Evolutionary conservation across 2,329 filamentous ascomycete species (phyloP), one percentile per base, ranked within the genome.

Genomic region (Achaetomium macrosporum): DNA sequence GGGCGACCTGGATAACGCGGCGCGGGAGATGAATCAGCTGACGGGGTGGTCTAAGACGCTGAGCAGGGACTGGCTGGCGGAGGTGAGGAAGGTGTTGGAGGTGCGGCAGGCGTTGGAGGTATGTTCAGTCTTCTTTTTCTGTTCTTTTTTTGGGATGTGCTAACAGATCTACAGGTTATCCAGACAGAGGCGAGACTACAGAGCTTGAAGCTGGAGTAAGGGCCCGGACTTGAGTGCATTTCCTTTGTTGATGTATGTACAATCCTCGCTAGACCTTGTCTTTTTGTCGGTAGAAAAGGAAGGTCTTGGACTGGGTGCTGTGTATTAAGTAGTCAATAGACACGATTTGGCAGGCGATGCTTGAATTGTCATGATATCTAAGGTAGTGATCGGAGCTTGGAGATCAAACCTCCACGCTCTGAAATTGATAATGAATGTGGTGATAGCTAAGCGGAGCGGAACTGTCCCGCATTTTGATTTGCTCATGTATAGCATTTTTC

Each of bases 71-170:
- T 99, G 93, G 93, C 73, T 99, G 61, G 80, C 79, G 48, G 93
- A 99, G 76, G 88, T 90, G 57, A 83, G 93, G 68, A 87, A 90
- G 73, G 89, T 95, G 59, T 76, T 99, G 65, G 93, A 99, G 74
- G 93, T 97, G 59, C 85, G 88, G 73, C 93, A 99, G 74, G 93
- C 93, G 65, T 78, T 99, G 64, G 93, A 99, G 71, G 93, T 96
- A 72, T 83, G 85, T 80, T 59, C 54, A 46, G 46, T 51, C 8
- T 30, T 36, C 25, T 50, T 25, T n/a, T 58, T n/a, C n/a, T 36
- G 47, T 39, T 12, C 37, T 17, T 39, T 49, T 37, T 13, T 35
- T 11, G 40, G 46, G 41, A 53, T 39, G 5, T 57, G 42, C 66
- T 69, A 60, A 70, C 58, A 37, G n/a, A 15, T 30, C 20, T 29